Conservation (phyloP, 2,329 filamentous ascomycete species). For the Aspergillus texensis region DNA sequence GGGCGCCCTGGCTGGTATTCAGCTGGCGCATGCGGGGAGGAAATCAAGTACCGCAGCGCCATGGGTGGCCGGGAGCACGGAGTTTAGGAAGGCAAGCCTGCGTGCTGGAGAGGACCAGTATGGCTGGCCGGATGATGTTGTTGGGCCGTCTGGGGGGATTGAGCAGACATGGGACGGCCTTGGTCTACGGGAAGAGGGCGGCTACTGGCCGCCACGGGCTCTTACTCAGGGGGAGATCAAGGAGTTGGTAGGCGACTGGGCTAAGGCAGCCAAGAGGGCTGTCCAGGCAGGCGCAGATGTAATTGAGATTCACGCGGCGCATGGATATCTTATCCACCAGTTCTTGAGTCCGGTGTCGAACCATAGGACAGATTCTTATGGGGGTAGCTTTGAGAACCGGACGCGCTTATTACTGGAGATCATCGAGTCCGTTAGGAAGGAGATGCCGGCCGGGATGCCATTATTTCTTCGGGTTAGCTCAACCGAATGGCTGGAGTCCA, state of each 20-base stretch:
- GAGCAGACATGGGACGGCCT: too few species aligned
- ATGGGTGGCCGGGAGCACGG: neutral
- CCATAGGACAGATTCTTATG: neutral
- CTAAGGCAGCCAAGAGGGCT: neutral
- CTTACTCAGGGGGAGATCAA: neutral
- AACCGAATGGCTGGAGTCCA: neutral
- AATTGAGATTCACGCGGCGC: constrained; percentile 77
- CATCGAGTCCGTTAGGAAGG: neutral
- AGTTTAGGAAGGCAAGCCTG: too few species aligned
- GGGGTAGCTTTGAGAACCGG: neutral
- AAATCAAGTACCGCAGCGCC: neutral
- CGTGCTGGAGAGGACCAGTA: too few species aligned
- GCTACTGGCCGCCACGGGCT: too few species aligned
- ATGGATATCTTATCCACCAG: constrained; percentile 72
- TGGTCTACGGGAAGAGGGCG: too few species aligned
- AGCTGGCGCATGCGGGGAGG: neutral
- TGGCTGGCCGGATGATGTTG: neutral
- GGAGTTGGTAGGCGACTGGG: neutral
- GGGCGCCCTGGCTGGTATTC: neutral
- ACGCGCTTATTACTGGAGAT: neutral
- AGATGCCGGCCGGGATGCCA: neutral
- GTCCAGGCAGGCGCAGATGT: constrained; percentile 72
- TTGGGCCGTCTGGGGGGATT: neutral
- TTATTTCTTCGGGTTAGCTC: neutral
- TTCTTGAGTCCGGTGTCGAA: constrained; percentile 69